Percentiles rank a stretch among this genome's conserved stretches.
These are phyloP conservation scores for Didymella sp. DNA, from an alignment of 2,329 filamentous ascomycete species.

Conservation along the genomic window DNA sequence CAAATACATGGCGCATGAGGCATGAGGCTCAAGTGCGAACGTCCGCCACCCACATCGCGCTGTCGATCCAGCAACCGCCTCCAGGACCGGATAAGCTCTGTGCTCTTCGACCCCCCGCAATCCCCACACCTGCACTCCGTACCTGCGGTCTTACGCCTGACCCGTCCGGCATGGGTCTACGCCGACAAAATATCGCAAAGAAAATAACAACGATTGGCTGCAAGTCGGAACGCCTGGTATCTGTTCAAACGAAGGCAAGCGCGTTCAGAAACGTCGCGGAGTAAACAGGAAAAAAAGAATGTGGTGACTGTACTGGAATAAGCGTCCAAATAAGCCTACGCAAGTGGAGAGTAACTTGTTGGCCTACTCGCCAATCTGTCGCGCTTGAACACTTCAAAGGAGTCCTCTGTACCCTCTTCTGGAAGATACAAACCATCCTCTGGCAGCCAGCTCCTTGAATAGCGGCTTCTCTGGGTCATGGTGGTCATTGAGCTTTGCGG, in stretches of 20 bases:
- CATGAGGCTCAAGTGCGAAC: slow-evolving; percentile 4
- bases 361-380: slow-evolving; percentile 24
- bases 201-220: slow-evolving; percentile 22
- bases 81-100: slow-evolving; percentile 7
- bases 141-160: background rate
- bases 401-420: slow-evolving; percentile 29
- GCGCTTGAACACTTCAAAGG: slow-evolving; percentile 26
- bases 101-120: slow-evolving; percentile 1
- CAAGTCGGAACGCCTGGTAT: slow-evolving; percentile 24
- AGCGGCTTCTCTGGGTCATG: slow-evolving; percentile 24
- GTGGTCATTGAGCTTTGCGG: slow-evolving; percentile 25
- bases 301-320: background rate
- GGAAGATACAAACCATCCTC: slow-evolving; percentile 34
- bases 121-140: slow-evolving; percentile 2
- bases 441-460: slow-evolving; percentile 35
- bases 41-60: slow-evolving; percentile 2
- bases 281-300: background rate
- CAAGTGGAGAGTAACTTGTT: slow-evolving; percentile 35
- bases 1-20: slow-evolving; percentile 5
- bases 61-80: slow-evolving; percentile 2
- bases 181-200: background rate
- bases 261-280: slow-evolving; percentile 15
- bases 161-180: background rate
- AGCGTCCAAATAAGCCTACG: background rate
- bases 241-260: slow-evolving; percentile 10